These are phyloP conservation scores for Powellomyces hirtus DNA, from an alignment of 192 early-diverging fungal genomes.

Conservation along the genomic window DNA sequence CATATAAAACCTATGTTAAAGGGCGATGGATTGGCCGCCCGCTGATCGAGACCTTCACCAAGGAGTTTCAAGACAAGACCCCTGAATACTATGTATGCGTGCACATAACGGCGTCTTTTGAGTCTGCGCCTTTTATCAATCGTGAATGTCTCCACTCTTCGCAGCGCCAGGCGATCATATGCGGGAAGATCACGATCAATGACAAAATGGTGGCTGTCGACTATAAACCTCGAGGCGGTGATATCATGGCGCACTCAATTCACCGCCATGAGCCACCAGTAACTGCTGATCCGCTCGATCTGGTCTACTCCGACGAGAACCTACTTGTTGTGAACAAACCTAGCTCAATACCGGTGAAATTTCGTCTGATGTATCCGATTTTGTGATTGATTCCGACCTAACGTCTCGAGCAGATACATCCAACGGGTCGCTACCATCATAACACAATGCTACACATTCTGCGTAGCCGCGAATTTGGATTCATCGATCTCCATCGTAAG, in stretches of 20 bases:
- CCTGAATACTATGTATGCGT: slow-evolving; percentile 71
- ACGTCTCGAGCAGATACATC: slow-evolving; percentile 59
- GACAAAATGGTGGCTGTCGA: slow-evolving; percentile 48
- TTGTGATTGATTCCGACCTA: too few relatives aligned
- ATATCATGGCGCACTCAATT: slow-evolving; percentile 76
- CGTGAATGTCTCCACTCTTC: neutral
- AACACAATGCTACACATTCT: slow-evolving; percentile 61
- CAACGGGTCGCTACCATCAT: slow-evolving; percentile 83
- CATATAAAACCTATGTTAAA: slow-evolving; percentile 71
- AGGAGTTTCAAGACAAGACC: slow-evolving; percentile 85
- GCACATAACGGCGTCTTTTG: neutral
- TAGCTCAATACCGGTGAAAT: slow-evolving; percentile 74
- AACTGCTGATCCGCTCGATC: slow-evolving; percentile 54
- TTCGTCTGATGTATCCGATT: neutral
- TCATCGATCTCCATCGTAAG: slow-evolving; percentile 35
- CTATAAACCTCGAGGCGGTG: slow-evolving; percentile 72
- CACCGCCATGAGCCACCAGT: slow-evolving; percentile 98
- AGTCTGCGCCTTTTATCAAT: neutral
- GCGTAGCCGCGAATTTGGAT: slow-evolving; percentile 29
- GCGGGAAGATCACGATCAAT: slow-evolving; percentile 84
- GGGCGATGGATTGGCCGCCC: slow-evolving; percentile 80
- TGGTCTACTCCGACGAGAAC: slow-evolving; percentile 62
- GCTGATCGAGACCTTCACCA: slow-evolving; percentile 77
- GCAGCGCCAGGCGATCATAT: slow-evolving; percentile 66
- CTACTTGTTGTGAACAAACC: slow-evolving; percentile 91